Evolutionary conservation across 2,329 filamentous ascomycete genomes (phyloP).

Genomic region (Ascochyta pisi): DNA sequence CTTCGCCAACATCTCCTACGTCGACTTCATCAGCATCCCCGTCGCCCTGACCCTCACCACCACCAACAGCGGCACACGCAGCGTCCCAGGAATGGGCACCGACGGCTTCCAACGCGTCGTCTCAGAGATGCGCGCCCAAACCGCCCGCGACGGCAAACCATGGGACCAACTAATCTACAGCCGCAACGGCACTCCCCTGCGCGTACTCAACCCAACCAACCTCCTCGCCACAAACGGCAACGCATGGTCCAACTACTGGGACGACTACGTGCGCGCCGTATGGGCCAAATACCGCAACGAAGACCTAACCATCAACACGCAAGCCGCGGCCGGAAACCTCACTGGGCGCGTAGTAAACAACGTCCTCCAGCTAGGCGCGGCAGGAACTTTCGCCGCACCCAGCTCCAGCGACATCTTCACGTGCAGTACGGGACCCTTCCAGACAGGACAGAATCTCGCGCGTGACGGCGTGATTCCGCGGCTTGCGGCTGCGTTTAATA

Average conservation of each 20-base stretch:
- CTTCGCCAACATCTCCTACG: constrained; percentile 69
- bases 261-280: constrained; percentile 59
- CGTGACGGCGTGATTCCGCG: constrained; percentile 71
- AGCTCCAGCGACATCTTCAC: constrained; percentile 68
- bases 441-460: constrained; percentile 50
- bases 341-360: constrained; percentile 55
- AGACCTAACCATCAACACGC: constrained; percentile 68
- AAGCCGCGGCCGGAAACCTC: constrained; percentile 64
- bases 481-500: constrained; percentile 77
- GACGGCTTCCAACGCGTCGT: constrained; percentile 65
- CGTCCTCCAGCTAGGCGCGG: constrained; percentile 51
- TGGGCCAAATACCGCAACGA: constrained; percentile 56
- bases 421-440: constrained; percentile 70
- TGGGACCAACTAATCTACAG: constrained; percentile 69
- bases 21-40: constrained; percentile 71
- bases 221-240: constrained; percentile 54
- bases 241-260: constrained; percentile 61
- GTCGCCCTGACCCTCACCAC: constrained; percentile 54
- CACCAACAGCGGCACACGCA: constrained; percentile 48
- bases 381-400: constrained; percentile 63
- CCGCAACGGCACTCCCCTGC: constrained; percentile 46
- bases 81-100: constrained; percentile 63
- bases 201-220: constrained; percentile 55
- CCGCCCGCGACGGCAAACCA: constrained; percentile 58
- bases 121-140: constrained; percentile 62